Evolutionary conservation across 2,329 filamentous ascomycete species (phyloP).

Genomic region (Sporothrix protearum): DNA sequence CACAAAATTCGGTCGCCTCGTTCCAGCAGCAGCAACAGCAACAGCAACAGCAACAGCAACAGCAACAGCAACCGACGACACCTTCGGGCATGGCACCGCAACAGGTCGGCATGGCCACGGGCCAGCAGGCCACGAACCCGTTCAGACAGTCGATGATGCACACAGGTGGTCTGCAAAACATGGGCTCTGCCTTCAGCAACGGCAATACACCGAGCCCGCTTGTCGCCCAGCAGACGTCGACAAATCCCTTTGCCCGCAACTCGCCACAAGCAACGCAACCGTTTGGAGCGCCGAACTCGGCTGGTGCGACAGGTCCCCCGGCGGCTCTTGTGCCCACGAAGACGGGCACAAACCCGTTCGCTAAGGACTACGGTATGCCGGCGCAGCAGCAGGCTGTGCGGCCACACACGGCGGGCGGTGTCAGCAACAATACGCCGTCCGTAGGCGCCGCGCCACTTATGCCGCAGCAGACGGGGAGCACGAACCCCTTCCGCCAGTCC

Average conservation of each 20-base stretch:
- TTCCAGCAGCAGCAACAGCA: conserved; percentile 47
- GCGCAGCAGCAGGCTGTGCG: conserved; percentile 29
- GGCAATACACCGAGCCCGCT: conserved; percentile 13
- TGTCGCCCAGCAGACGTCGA: conserved; percentile 59
- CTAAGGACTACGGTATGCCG: conserved; percentile 43
- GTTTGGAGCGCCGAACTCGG: conserved; percentile 39
- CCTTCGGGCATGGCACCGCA: conserved; percentile 22
- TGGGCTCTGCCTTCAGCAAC: conserved; percentile 35
- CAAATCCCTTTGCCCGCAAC: conserved; percentile 81
- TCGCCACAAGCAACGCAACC: conserved; percentile 43
- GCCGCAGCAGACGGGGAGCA: conserved; percentile 79
- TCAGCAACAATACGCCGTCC: conserved; percentile 61
- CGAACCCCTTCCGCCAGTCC: conserved; percentile 91
- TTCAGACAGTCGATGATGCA: conserved; percentile 89
- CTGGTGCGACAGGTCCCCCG: conserved; percentile 33
- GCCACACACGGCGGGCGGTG: conserved; percentile 52
- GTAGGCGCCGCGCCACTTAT: conserved; percentile 48
- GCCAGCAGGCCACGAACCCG: conserved; percentile 74
- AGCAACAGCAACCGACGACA: conserved; percentile 31
- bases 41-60: conserved; percentile 34
- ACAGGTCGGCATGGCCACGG: conserved; percentile 43
- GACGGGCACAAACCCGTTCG: conserved; percentile 60
- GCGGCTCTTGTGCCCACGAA: conserved; percentile 47
- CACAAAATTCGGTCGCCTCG: conserved; percentile 52
- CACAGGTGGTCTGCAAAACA: conserved; percentile 47